These are phyloP conservation scores for Chenopodium quinoa DNA, from an alignment of 148 eudicot species.

Conservation along the genomic window DNA sequence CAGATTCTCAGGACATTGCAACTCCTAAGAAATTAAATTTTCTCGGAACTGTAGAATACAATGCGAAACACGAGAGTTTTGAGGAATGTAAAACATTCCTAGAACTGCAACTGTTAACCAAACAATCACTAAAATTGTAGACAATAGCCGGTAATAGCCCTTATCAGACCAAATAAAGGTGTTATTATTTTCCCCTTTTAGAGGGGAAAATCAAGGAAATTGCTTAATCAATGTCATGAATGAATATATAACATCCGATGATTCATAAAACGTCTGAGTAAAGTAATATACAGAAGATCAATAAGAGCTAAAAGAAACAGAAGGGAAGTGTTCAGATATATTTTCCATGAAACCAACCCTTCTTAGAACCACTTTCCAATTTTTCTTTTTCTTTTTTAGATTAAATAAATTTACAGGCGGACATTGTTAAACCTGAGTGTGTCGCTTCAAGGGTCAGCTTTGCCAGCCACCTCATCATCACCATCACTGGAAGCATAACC, in stretches of 20 bases:
- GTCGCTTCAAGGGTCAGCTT: slow-evolving; percentile 48
- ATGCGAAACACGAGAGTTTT: no score
- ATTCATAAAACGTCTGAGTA: slow-evolving; percentile 7
- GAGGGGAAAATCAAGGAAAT: not conserved
- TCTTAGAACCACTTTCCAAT: slow-evolving; percentile 1
- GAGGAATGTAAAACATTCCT: no score
- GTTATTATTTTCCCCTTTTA: not conserved
- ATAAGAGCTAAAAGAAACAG: not conserved
- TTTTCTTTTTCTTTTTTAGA: not conserved
- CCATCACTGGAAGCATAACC: slow-evolving; percentile 58
- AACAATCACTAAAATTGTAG: not conserved
- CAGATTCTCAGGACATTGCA: not conserved
- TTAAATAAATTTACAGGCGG: slow-evolving; percentile 14
- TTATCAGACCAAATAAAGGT: not conserved
- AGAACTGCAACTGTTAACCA: not conserved
- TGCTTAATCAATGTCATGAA: slow-evolving; percentile 15
- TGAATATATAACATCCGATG: slow-evolving; percentile 14
- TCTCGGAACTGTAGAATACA: not conserved
- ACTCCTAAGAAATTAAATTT: not conserved
- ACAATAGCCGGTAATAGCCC: not conserved
- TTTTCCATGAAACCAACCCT: slow-evolving; percentile 16
- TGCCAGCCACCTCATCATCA: slow-evolving; percentile 65
- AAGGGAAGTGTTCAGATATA: slow-evolving; percentile 9
- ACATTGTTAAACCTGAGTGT: slow-evolving; percentile 2
- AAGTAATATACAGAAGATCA: slow-evolving; percentile 28